A percentile compares a stretch with the other conserved stretches of the same genome.
Evolutionary conservation across 2,329 filamentous ascomycete species (phyloP).

Genomic region (Aureobasidium mangrovei): DNA sequence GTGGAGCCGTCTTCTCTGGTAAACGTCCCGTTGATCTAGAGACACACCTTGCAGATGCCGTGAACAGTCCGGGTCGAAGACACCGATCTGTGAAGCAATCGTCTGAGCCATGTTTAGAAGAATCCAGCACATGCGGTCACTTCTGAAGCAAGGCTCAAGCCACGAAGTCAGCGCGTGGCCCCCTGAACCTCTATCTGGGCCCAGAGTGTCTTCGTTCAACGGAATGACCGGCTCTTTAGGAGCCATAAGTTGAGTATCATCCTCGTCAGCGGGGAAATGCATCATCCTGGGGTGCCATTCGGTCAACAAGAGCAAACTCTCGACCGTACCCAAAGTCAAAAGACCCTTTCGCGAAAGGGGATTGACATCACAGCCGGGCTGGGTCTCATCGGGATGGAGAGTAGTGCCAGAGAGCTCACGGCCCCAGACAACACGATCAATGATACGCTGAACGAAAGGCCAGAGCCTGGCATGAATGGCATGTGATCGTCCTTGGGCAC

Average conservation of each 20-base stretch:
- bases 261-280: constrained; percentile 73
- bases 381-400: constrained; percentile 64
- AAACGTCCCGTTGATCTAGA: constrained; percentile 58
- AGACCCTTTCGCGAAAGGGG: constrained; percentile 55
- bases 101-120: constrained; percentile 83
- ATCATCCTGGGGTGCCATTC: constrained; percentile 95
- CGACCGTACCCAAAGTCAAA: constrained; percentile 84
- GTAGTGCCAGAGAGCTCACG: constrained; percentile 92
- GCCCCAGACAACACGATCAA: constrained; percentile 88
- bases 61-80: constrained; percentile 78
- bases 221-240: constrained; percentile 66
- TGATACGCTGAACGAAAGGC: constrained; percentile 90
- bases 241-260: constrained; percentile 54
- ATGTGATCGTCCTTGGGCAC: constrained; percentile 73
- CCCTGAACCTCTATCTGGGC: constrained; percentile 53
- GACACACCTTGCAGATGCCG: constrained; percentile 29
- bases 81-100: constrained; percentile 84
- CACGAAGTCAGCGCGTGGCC: constrained; percentile 86
- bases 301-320: constrained; percentile 85
- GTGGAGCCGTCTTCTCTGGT: constrained; percentile 67
- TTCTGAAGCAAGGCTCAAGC: constrained; percentile 89
- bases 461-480: constrained; percentile 93
- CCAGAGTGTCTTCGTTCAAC: constrained; percentile 41
- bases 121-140: constrained; percentile 97
- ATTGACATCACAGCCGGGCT: constrained; percentile 59